Evolutionary conservation across 768 basidiomycete genomes (phyloP).

Genomic region (Gyrodon lividus): DNA sequence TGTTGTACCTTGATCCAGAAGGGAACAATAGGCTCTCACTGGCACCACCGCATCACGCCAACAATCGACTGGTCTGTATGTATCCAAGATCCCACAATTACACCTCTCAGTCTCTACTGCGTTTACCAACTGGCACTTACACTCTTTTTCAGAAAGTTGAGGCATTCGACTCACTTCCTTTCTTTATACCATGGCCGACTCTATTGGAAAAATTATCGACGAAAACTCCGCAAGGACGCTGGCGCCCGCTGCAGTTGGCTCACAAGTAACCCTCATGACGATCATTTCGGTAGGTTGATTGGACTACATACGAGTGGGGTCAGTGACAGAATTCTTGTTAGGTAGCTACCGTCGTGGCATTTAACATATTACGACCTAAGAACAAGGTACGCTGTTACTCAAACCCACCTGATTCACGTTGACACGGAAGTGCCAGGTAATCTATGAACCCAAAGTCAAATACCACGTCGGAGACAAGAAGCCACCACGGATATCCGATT

Average conservation of each 20-base stretch:
- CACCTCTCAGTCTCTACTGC: not conserved
- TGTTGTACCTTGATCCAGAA: not conserved
- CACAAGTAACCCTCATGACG: slow-evolving; percentile 75
- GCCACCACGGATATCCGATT: slow-evolving; percentile 79
- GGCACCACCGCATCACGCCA: not conserved
- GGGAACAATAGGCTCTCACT: slow-evolving; percentile 12
- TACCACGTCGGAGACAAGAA: slow-evolving; percentile 77
- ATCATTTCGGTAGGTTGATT: slow-evolving; percentile 61
- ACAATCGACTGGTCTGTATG: not conserved
- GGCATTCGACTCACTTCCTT: slow-evolving; percentile 18
- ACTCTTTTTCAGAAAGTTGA: slow-evolving; percentile 21
- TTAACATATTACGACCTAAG: slow-evolving; percentile 84
- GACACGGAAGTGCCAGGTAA: slow-evolving; percentile 47
- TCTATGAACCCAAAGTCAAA: slow-evolving; percentile 94
- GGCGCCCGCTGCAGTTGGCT: slow-evolving; percentile 76
- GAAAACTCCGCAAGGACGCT: slow-evolving; percentile 52
- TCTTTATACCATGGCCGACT: slow-evolving; percentile 28
- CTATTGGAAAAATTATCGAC: slow-evolving; percentile 32
- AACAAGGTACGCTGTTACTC: slow-evolving; percentile 62
- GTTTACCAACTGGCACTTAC: slow-evolving; percentile 19
- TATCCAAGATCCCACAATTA: not conserved
- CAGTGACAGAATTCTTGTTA: slow-evolving; percentile 26
- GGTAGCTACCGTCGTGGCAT: slow-evolving; percentile 67
- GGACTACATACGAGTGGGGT: not conserved
- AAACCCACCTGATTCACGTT: not conserved